Conservation (phyloP, 805 yeast genomes). For the Teunomyces panamensis region DNA sequence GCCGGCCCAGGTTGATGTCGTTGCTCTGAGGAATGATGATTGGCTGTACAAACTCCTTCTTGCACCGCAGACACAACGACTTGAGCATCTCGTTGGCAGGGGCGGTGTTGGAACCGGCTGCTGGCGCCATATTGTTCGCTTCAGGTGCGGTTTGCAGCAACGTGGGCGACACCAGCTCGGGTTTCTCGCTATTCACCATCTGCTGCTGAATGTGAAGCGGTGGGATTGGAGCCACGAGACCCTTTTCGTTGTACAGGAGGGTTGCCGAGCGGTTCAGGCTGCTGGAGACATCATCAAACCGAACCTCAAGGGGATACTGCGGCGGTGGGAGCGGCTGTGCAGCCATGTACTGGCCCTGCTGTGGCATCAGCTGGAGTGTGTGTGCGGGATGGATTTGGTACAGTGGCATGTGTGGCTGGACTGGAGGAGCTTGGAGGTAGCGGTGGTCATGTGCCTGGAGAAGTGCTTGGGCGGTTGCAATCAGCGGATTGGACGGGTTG, state of each 20-base stretch:
- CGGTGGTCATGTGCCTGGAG: conserved; percentile 9
- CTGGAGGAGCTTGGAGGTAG: conserved; percentile 5
- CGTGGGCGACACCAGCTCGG: conserved; percentile 1
- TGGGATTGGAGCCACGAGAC: conserved; percentile 34
- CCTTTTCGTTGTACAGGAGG: conserved; percentile 11
- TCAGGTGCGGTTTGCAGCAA: conserved; percentile 1
- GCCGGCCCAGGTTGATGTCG: conserved; percentile 14
- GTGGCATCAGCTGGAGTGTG: conserved; percentile 11
- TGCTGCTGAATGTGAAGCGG: conserved; percentile 45
- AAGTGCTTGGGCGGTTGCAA: conserved; percentile 11
- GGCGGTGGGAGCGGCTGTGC: conserved; percentile 9
- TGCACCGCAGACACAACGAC: conserved; percentile 53
- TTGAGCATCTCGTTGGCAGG: conserved; percentile 12
- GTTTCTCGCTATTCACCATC: conserved; percentile 17
- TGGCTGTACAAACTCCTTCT: conserved; percentile 53
- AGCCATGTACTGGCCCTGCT: conserved; percentile 6
- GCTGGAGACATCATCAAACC: conserved; percentile 8
- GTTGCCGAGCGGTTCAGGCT: not conserved
- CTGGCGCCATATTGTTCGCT: not conserved
- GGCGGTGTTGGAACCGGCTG: conserved; percentile 7
- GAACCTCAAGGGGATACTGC: conserved; percentile 9
- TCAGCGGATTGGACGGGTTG: conserved; percentile 9
- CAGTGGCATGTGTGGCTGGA: conserved; percentile 10
- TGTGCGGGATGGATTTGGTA: conserved; percentile 14
- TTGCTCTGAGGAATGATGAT: conserved; percentile 29